Base-by-base conservation (phyloP, 208 protist species). In the Lotmaria passim region DNA sequence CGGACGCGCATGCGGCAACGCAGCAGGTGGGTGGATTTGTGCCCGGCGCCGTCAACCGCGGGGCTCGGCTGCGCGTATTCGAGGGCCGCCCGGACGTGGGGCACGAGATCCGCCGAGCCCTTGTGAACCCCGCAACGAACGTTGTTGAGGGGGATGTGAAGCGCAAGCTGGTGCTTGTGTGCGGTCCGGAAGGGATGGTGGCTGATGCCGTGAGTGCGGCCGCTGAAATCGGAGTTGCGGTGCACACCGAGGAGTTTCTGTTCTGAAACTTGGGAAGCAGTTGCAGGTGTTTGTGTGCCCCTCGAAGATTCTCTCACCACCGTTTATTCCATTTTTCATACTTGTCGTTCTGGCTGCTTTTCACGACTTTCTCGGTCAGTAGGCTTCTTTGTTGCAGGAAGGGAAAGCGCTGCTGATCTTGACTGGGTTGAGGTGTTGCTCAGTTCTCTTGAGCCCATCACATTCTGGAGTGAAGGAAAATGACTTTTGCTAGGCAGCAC, bases 101-200 rank as follows among this genome's bases (percentile, higher is more conserved):
- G 11, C 15, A 19, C 14, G 69, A 75, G 48, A 60, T 85, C 17
- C 15, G 24, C 7, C 4, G 3, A 2, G n/a, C 61, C 30, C 17
- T 65, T 6, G 19, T 10, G 28, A 31, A 64, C 17, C 26, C 39
- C 6, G 38, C 21, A 12, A 48, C 46, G 41, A 30, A 19, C 30
- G 4, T 51, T 10, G 60, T 30, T 19, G 26, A 48, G 17, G 47
- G 63, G 7, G 69, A 82, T 26, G 47, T 73, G 15, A 24, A 34
- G 26, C 34, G 39, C 15, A 67, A 65, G 26, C 74, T 86, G 33
- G 62, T 86, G 23, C 78, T 86, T 44, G 75, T 72, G 3, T 81
- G 75, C 67, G 81, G 75, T 50, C 75, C 81, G 38, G 61, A 59
- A 43, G 44, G 46, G 7, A 41, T 86, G 26, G 75, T 82, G 30